phyloP scores from a whole-genome alignment of 2,329 filamentous ascomycete species.

The Hypoxylon sp. region DNA sequence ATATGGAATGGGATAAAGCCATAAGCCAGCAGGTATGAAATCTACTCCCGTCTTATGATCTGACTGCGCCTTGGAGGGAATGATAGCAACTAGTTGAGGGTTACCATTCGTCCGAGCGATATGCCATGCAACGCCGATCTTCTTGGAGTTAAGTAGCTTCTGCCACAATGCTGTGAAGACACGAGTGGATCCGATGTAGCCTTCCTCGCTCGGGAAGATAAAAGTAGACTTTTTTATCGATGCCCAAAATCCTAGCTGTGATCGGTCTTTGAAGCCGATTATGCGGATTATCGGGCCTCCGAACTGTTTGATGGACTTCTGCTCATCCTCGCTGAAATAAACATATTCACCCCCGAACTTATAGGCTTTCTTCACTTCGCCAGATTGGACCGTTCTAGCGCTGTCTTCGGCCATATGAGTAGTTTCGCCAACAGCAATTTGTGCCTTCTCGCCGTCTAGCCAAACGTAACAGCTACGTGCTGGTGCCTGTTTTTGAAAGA shows the following conservation, averaged over 20 bases:
- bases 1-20: conserved; percentile 89
- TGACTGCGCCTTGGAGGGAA: conserved; percentile 78
- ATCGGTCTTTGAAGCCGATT: conserved; percentile 91
- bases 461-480: conserved; percentile 90
- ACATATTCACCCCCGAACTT: conserved; percentile 95
- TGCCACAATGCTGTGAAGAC: conserved; percentile 93
- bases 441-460: conserved; percentile 85
- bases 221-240: conserved; percentile 89
- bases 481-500: conserved; percentile 87
- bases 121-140: conserved; percentile 91
- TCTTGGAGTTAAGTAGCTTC: conserved; percentile 84
- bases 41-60: conserved; percentile 77
- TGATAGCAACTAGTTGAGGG: conserved; percentile 83
- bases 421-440: conserved; percentile 83
- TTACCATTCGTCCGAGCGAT: conserved; percentile 85
- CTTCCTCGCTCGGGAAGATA: conserved; percentile 93
- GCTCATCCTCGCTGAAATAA: conserved; percentile 87
- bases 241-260: conserved; percentile 83
- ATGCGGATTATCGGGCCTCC: conserved; percentile 87
- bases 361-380: conserved; percentile 90
- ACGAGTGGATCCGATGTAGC: conserved; percentile 90
- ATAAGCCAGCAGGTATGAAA: conserved; percentile 84
- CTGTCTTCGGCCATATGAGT: conserved; percentile 84
- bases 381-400: conserved; percentile 81
- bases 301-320: conserved; percentile 82